A percentile compares a stretch with the other conserved stretches of the same genome.
phyloP scores from a whole-genome alignment of 163 green algal genomes.

The Prototheca wickerhamii region DNA sequence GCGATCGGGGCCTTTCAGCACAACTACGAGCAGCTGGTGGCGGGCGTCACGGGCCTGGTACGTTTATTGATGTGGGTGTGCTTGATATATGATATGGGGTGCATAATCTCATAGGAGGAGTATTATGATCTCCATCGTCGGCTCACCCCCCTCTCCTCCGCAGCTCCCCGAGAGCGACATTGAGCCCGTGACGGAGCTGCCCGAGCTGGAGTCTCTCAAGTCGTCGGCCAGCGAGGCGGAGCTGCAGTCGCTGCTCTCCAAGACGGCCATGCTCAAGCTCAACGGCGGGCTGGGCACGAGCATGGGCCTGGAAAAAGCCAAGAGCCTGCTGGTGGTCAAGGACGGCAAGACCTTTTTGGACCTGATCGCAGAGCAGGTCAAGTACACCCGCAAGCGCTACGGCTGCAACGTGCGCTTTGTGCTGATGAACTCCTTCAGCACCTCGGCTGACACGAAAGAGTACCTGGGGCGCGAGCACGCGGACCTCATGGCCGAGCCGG shows the following conservation, averaged over 20 bases:
- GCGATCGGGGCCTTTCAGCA: slow-evolving; percentile 76
- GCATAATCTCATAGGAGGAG: background rate
- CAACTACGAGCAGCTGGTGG: slow-evolving; percentile 81
- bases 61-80: slow-evolving; percentile 17
- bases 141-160: background rate
- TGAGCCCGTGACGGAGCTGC: slow-evolving; percentile 52
- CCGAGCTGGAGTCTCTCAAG: slow-evolving; percentile 43
- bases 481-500: slow-evolving; percentile 59
- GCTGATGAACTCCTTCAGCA: slow-evolving; percentile 94
- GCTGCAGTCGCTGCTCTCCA: slow-evolving; percentile 51
- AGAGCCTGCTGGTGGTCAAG: slow-evolving; percentile 71
- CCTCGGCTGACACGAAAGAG: slow-evolving; percentile 68
- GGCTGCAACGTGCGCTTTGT: slow-evolving; percentile 68
- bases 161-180: slow-evolving; percentile 74
- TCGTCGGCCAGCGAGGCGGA: background rate
- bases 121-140: background rate
- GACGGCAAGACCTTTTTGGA: slow-evolving; percentile 88
- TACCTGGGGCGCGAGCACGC: slow-evolving; percentile 51
- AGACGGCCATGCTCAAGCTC: slow-evolving; percentile 90
- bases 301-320: slow-evolving; percentile 92
- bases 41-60: slow-evolving; percentile 76
- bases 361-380: slow-evolving; percentile 89
- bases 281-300: slow-evolving; percentile 89
- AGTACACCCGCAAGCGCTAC: slow-evolving; percentile 66
- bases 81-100: background rate